These are phyloP conservation scores for Neckera pumila DNA, from an alignment of 225 moss, liverwort and hornwort species.

Conservation along the genomic window DNA sequence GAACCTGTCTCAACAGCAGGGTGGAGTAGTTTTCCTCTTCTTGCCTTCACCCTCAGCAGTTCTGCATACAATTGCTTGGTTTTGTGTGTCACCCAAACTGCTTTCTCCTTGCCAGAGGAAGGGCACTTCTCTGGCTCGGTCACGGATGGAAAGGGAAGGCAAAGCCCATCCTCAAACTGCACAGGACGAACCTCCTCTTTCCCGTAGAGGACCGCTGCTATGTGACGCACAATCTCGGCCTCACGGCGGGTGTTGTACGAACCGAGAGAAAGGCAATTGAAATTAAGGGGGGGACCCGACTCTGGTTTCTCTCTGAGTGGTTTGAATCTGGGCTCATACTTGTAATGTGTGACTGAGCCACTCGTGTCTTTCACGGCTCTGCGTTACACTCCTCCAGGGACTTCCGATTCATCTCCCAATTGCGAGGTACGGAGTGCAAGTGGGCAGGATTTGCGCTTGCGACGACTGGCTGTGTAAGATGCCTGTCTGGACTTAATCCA, in stretches of 20 bases:
- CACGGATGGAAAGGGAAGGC: neutral
- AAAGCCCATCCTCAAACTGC: neutral
- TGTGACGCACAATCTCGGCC: neutral
- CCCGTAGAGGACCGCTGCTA: neutral
- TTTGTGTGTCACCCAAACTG: neutral
- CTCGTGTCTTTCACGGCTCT: neutral
- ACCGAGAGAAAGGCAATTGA: neutral
- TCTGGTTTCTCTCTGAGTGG: neutral
- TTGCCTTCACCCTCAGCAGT: neutral
- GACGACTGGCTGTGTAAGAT: neutral
- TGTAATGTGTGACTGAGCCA: neutral
- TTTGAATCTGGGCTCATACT: neutral
- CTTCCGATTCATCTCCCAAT: neutral
- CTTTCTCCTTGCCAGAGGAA: neutral
- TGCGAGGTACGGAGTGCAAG: too few relatives aligned
- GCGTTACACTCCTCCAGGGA: neutral
- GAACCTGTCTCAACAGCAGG: neutral
- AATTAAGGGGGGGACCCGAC: neutral
- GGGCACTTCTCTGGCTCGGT: neutral
- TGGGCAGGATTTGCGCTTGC: neutral
- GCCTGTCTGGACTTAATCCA: neutral
- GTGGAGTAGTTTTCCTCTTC: neutral
- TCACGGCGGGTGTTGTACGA: neutral
- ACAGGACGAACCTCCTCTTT: neutral
- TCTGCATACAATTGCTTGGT: neutral